These are phyloP conservation scores for Suillus subaureus DNA, from an alignment of 768 basidiomycete species.

Conservation along the genomic window DNA sequence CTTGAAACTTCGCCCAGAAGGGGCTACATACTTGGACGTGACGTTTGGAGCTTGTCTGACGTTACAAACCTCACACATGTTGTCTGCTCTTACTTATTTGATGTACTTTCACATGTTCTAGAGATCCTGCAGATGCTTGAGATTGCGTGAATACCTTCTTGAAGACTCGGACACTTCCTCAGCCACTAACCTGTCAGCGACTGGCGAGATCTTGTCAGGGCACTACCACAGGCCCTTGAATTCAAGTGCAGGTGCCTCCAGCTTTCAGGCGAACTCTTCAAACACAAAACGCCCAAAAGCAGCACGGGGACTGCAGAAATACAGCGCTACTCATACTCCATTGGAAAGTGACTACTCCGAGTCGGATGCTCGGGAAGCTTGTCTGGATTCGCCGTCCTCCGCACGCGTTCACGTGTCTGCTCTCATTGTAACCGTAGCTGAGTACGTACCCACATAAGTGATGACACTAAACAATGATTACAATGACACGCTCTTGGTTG, in stretches of 20 bases:
- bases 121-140: neutral
- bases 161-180: neutral
- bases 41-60: too few relatives aligned
- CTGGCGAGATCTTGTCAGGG: neutral
- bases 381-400: too few relatives aligned
- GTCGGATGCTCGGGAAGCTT: too few relatives aligned
- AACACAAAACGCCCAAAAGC: neutral
- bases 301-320: too few relatives aligned
- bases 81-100: neutral
- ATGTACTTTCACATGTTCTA: neutral
- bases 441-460: too few relatives aligned
- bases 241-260: neutral
- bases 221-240: neutral
- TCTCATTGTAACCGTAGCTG: too few relatives aligned
- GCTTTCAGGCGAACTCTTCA: neutral
- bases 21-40: neutral
- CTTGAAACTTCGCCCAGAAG: too few relatives aligned
- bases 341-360: too few relatives aligned
- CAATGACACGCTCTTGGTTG: too few relatives aligned
- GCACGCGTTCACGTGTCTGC: too few relatives aligned
- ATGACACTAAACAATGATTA: too few relatives aligned
- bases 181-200: neutral
- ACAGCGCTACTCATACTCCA: too few relatives aligned
- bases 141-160: neutral
- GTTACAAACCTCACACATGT: neutral